Evolutionary conservation across 352 stramenopile genomes (phyloP).

Genomic region (Pythium phragmitis): DNA sequence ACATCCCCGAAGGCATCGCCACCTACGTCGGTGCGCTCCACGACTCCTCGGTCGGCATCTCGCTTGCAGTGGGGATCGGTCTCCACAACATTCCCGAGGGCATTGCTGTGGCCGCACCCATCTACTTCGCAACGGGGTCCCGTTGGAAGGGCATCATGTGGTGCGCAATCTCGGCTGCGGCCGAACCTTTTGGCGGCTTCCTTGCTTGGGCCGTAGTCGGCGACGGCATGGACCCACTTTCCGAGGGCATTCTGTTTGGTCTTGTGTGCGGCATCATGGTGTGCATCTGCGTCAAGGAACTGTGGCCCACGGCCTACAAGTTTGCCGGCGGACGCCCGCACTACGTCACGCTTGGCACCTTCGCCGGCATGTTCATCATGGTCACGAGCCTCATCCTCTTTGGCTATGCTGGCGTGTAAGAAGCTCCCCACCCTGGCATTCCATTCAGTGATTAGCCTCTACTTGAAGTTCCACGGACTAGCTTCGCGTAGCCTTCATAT

Average conservation of each 20-base stretch:
- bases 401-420: slow-evolving; percentile 55
- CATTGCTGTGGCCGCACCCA: slow-evolving; percentile 92
- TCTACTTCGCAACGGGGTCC: slow-evolving; percentile 96
- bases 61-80: slow-evolving; percentile 93
- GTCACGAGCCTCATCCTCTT: slow-evolving; percentile 88
- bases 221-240: slow-evolving; percentile 42
- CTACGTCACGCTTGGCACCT: slow-evolving; percentile 80
- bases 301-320: slow-evolving; percentile 90
- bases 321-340: slow-evolving; percentile 85
- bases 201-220: slow-evolving; percentile 80
- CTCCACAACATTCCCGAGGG: slow-evolving; percentile 98
- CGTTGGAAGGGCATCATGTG: slow-evolving; percentile 94
- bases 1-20: slow-evolving; percentile 95
- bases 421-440: too few relatives aligned
- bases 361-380: slow-evolving; percentile 87
- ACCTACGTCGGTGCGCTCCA: slow-evolving; percentile 92
- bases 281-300: slow-evolving; percentile 81
- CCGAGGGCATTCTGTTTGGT: slow-evolving; percentile 86
- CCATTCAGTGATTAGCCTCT: too few relatives aligned
- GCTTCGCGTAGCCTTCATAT: too few relatives aligned
- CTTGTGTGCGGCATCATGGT: slow-evolving; percentile 87
- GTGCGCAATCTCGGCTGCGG: slow-evolving; percentile 84
- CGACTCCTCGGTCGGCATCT: slow-evolving; percentile 88
- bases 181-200: slow-evolving; percentile 83
- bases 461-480: too few relatives aligned